Evolutionary conservation across 2,329 filamentous ascomycete species (phyloP), one percentile per base, ranked within the genome.

Genomic region (Hawksworthiomyces lignivorus): DNA sequence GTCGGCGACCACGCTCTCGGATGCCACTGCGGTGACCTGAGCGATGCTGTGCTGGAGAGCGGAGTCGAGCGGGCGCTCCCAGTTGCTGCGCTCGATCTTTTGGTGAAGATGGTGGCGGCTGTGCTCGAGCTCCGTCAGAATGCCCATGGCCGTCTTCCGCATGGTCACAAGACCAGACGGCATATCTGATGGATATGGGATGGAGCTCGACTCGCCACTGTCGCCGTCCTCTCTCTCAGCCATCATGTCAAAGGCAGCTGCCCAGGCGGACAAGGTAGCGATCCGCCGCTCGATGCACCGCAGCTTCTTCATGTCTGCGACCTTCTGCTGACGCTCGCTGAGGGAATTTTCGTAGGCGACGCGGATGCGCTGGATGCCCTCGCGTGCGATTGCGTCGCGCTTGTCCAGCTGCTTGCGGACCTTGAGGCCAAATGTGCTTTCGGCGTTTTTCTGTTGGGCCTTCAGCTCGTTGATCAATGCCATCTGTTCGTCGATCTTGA

Each of bases 401-500:
- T 94, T 96, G 57, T 92, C 87, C 43, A 76, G 78, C 53, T 94
- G 87, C 62, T 95, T 96, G 54, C 82, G 82, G 66, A 96, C 94
- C 57, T 97, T 97, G 52, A 77, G 72, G 52, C 90, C 90, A 37
- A 87, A 88, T 4, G 80, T 69, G 28, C 75, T 77, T 57, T 97
- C 92, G 5, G 82, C 82, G 43, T 97, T 86, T 60, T 88, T 94
- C 58, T 95, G 87, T 60, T 96, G 87, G 20, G 84, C 84, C 65
- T 92, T 88, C 42, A 98, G 76, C 60, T 97, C 89, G 53, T 94
- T 95, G 62, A 98, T 98, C 56, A 96, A 65, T n/a, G 81, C 83
- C 74, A 95, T 89, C 61, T 98, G 90, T 65, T 98, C 92, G 58
- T 98, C 90, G 55, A 98, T 98, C 73, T 97, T 97, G 69, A 96